Evolutionary conservation across 345 rosid genomes (phyloP), one percentile per base, ranked within the genome.

Genomic region (Eutrema japonicum): DNA sequence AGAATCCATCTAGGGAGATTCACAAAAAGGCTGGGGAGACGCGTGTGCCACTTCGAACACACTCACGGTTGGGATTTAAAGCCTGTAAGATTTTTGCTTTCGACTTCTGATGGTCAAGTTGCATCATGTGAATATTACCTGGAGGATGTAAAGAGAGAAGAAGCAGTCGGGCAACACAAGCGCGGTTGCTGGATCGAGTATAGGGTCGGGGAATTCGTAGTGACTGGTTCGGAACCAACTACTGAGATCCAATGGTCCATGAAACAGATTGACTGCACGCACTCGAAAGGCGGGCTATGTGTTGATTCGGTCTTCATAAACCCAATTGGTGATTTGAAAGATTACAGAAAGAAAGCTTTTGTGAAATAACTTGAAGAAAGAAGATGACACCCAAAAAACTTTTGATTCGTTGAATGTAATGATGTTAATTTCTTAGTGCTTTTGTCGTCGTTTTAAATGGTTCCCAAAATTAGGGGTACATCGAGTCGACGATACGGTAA

Each of bases 261-360:
- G 95, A 94, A 88, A 79, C 98, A 91, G 89, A 91, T 91, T 32
- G 98, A 89, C 54, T 94, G 98, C 80, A 94, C 97, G 0, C 98
- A 91, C 63, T 94, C 97, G 1, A 91, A 91, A 82, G 97, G 96
- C 2, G 97, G 98, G 65, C 78, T 94, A 62, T 94, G 97, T 74
- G 95, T 94, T 66, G 97, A 89, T 86, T 81, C 96, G 47, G 98
- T 94, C 71, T 91, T 78, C 76, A 87, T 94, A 26, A 82, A 85
- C 75, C 97, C 97, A 36, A 88, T 85, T 60, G 78, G 63, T 51
- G 81, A 85, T 60, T 72, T 93, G 83, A 85, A 71, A 79, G 86
- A 79, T 22, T 78, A 55, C 45, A 88, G 0, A 32, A 67, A 60
- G 78, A 83, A 79, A 72, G 83, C 82, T 42, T 66, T 42, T 65